Evolutionary conservation across 1,284 basidiomycete species (phyloP).

Genomic region (Inonotus hispidus): DNA sequence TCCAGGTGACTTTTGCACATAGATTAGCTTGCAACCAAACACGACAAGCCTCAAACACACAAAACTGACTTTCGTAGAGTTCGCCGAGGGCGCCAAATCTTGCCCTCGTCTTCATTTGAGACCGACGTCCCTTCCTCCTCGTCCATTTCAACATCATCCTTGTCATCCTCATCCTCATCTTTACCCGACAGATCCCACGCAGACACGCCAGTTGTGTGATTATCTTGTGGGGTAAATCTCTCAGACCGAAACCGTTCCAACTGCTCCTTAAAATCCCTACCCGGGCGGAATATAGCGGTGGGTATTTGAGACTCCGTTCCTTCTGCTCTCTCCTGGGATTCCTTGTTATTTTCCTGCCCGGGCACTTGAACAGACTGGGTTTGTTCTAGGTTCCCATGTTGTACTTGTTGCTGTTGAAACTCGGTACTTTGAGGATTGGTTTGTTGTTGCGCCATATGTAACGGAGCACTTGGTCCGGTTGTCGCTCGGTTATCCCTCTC

Average conservation of each 20-base stretch:
- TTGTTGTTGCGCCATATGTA: conserved; percentile 27
- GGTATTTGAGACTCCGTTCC: conserved; percentile 50
- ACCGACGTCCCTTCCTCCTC: conserved; percentile 42
- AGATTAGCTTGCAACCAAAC: conserved; percentile 14
- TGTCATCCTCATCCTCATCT: conserved; percentile 55
- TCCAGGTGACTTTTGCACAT: conserved; percentile 75
- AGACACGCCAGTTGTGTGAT: conserved; percentile 37
- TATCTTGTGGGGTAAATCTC: conserved; percentile 22
- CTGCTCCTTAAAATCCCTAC: conserved; percentile 81
- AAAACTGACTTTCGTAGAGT: conserved; percentile 79
- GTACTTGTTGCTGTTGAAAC: conserved; percentile 22
- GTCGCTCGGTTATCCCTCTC: conserved; percentile 50
- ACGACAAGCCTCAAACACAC: conserved; percentile 19
- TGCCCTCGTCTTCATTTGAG: conserved; percentile 61
- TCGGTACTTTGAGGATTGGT: conserved; percentile 15
- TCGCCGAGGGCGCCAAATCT: conserved; percentile 79
- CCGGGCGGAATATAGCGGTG: conserved; percentile 85
- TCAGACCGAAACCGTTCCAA: conserved; percentile 36
- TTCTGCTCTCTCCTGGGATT: conserved; percentile 40
- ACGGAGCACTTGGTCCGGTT: conserved; percentile 19
- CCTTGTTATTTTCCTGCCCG: conserved; percentile 27
- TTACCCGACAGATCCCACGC: conserved; percentile 41
- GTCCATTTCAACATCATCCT: conserved; percentile 50
- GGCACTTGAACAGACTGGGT: conserved; percentile 23
- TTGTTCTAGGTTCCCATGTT: conserved; percentile 23